phyloP scores from a whole-genome alignment of 495 filamentous ascomycete genomes.

The Penicillium salamii region DNA sequence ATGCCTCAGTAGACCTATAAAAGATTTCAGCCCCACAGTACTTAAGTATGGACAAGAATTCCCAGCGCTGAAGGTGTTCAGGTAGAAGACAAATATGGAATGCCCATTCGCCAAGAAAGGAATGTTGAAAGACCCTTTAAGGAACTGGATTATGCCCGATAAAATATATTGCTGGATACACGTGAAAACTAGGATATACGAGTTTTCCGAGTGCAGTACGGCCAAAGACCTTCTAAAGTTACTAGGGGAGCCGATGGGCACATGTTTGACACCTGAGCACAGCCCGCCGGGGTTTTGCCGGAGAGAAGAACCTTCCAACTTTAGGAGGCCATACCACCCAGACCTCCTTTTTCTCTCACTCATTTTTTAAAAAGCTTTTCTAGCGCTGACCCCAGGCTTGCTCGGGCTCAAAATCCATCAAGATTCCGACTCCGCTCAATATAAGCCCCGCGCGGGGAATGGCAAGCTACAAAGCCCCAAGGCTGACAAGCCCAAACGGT shows the following conservation, averaged over 20 bases:
- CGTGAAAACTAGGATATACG: not conserved
- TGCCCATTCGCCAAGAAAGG: too few relatives aligned
- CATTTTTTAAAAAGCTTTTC: not conserved
- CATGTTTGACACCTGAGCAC: not conserved
- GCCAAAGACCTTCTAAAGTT: not conserved
- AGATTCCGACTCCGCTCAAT: not conserved
- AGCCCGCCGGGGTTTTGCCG: not conserved
- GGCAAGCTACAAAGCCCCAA: not conserved
- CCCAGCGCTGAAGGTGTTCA: too few relatives aligned
- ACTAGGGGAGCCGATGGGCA: not conserved
- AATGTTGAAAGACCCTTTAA: too few relatives aligned
- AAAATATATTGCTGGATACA: not conserved
- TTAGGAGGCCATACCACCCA: too few relatives aligned
- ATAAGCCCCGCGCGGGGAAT: conserved; percentile 4
- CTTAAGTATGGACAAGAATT: too few relatives aligned
- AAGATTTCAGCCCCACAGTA: too few relatives aligned
- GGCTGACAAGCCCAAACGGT: not conserved
- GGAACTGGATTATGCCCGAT: not conserved
- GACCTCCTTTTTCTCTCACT: not conserved
- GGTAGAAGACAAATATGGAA: too few relatives aligned
- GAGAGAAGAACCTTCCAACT: too few relatives aligned
- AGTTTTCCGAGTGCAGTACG: too few relatives aligned
- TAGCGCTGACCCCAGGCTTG: not conserved
- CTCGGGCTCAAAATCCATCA: too few relatives aligned
- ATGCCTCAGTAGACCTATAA: too few relatives aligned